Base-by-base conservation (phyloP, 2,329 filamentous ascomycete species). In the Pestalotiopsis sp. region DNA sequence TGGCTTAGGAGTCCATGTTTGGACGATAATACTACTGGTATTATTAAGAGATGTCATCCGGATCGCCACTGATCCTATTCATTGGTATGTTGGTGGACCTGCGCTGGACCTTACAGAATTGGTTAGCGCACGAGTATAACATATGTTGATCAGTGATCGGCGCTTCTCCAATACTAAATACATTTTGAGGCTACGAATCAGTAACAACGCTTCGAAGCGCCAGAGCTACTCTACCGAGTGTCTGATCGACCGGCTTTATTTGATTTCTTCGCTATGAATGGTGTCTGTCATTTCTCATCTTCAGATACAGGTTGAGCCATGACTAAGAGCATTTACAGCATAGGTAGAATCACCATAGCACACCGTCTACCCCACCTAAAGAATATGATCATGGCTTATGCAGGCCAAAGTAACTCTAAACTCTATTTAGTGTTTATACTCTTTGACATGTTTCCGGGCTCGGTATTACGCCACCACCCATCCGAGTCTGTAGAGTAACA, bases 41-140 rank as follows among this genome's bases (percentile, higher is more conserved):
- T 3, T 41, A 62, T 62, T 38, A n/a, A 36, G 59, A 31, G 31
- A 38, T 64, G 41, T 52, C 61, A 64, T 64, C 39, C 11, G 20
- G 14, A 36, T 25, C 38, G n/a, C 39, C 25, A 45, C n/a, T 64
- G 61, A 4, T 62, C 20, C 17, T 39, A 49, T 27, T 31, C 38
- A 12, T 31, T 31, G 39, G 25, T 12, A 23, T 9, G 41, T 17
- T 6, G 11, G 23, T 9, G 38, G 23, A 20, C n/a, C 11, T 27
- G 57, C 36, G n/a, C 25, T 25, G 38, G 11, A 49, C 61, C 61
- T 64, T 36, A 64, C 61, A 31, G 11, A 49, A 23, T 23, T 45
- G 61, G 61, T 25, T 64, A 64, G 61, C 39, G 61, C 59, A 11
- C 20, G 61, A 31, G 6, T 64, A 64, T 64, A 52, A 23, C 12